phyloP scores from a whole-genome alignment of 2,329 filamentous ascomycete species.

The Claviceps arundinis region DNA sequence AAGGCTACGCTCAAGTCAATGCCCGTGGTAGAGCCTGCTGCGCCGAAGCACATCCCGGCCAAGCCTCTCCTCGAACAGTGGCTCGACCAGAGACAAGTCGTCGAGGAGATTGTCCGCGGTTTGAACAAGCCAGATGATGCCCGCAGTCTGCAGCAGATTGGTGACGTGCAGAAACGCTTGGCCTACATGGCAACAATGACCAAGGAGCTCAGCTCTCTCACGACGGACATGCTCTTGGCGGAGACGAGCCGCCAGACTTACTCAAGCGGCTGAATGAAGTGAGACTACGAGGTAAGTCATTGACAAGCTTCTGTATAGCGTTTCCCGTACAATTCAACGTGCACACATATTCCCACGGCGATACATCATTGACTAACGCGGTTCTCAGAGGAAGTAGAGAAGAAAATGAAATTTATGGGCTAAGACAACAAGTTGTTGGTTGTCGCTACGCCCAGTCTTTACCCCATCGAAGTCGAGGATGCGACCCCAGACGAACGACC shows the following conservation, averaged over 20 bases:
- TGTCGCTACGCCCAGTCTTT: background rate
- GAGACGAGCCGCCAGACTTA: slow-evolving; percentile 1
- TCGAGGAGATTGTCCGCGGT: slow-evolving; percentile 44
- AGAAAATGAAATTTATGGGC: no score
- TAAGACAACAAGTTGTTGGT: no score
- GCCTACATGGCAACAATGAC: slow-evolving; percentile 38
- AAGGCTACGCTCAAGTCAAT: slow-evolving; percentile 34
- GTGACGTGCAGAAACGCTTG: slow-evolving; percentile 36
- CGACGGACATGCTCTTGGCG: background rate
- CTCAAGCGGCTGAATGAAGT: slow-evolving; percentile 4
- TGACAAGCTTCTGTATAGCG: background rate
- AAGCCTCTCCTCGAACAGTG: slow-evolving; percentile 38
- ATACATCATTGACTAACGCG: no score
- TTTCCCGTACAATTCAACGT: background rate
- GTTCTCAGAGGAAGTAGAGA: no score
- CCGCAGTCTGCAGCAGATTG: slow-evolving; percentile 40
- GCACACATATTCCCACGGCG: background rate
- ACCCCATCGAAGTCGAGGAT: background rate
- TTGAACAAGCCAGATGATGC: slow-evolving; percentile 37
- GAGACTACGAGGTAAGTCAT: background rate
- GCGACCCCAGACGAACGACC: background rate
- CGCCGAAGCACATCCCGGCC: slow-evolving; percentile 16
- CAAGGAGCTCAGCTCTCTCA: slow-evolving; percentile 5
- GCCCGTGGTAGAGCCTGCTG: slow-evolving; percentile 16
- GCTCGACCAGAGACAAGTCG: slow-evolving; percentile 48